A percentile compares a stretch with the other conserved stretches of the same genome.
phyloP scores from a whole-genome alignment of 2,329 filamentous ascomycete genomes.

The Dichotomopilus funicola region DNA sequence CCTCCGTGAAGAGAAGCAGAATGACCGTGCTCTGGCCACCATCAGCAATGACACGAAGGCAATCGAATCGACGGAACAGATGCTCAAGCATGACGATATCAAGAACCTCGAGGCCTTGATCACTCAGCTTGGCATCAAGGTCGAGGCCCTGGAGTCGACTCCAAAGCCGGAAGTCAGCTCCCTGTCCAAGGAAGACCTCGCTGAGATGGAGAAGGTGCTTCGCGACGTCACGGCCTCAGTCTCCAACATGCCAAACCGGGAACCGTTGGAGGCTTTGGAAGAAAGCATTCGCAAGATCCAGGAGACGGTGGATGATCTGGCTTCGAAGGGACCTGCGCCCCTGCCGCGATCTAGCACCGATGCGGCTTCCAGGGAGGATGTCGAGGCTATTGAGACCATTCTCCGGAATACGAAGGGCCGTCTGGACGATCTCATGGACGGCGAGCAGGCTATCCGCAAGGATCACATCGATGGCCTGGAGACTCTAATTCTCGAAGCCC shows the following conservation, averaged over 20 bases:
- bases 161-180: constrained; percentile 29
- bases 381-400: constrained; percentile 83
- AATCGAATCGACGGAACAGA: constrained; percentile 42
- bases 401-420: constrained; percentile 83
- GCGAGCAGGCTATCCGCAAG: constrained; percentile 62
- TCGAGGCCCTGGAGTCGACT: constrained; percentile 64
- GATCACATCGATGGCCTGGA: constrained; percentile 63
- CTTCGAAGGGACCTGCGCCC: constrained; percentile 23
- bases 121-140: constrained; percentile 73
- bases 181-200: constrained; percentile 28
- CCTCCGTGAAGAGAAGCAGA: constrained; percentile 54
- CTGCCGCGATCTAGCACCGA: constrained; percentile 33
- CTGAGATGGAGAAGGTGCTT: constrained; percentile 45
- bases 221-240: constrained; percentile 35
- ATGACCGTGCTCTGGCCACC: constrained; percentile 45
- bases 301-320: constrained; percentile 29
- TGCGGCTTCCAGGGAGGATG: constrained; percentile 70
- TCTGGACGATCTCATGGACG: constrained; percentile 71
- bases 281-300: constrained; percentile 22
- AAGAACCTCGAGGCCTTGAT: constrained; percentile 82
- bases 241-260: constrained; percentile 13
- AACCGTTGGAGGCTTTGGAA: constrained; percentile 18
- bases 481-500: constrained; percentile 60
- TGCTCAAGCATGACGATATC: constrained; percentile 64
- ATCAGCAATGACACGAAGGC: constrained; percentile 43